phyloP scores from a whole-genome alignment of 345 rosid species.

The Barbarea vulgaris region DNA sequence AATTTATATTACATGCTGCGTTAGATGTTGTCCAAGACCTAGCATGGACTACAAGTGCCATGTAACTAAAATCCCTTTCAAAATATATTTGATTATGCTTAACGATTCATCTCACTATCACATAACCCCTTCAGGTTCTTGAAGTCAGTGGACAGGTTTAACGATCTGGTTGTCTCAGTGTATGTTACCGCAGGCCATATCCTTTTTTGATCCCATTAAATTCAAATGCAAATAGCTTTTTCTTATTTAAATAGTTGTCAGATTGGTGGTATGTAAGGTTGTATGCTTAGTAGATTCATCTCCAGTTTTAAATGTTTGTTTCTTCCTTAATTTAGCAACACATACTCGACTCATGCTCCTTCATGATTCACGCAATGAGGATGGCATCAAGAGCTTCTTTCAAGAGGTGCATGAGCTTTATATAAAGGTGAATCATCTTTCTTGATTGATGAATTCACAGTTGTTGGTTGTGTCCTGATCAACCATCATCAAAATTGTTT shows the following conservation, averaged over 20 bases:
- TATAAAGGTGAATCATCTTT: slow-evolving; percentile 22
- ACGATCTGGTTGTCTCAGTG: slow-evolving; percentile 90
- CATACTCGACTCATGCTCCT: slow-evolving; percentile 96
- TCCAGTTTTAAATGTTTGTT: not conserved
- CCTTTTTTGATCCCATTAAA: too few species aligned
- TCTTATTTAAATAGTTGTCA: not conserved
- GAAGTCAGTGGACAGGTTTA: slow-evolving; percentile 90
- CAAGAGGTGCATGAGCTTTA: slow-evolving; percentile 49
- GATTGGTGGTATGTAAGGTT: not conserved
- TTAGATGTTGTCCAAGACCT: slow-evolving; percentile 94
- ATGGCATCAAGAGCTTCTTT: slow-evolving; percentile 91
- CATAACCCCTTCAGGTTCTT: slow-evolving; percentile 62
- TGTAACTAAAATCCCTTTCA: slow-evolving; percentile 32
- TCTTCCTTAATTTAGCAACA: slow-evolving; percentile 55
- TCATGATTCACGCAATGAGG: slow-evolving; percentile 93
- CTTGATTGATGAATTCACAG: not conserved
- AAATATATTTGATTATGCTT: not conserved
- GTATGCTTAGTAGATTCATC: not conserved
- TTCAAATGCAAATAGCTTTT: too few species aligned
- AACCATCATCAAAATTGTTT: not conserved
- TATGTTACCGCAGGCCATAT: slow-evolving; percentile 98
- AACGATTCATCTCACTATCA: not conserved
- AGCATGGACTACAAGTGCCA: slow-evolving; percentile 95
- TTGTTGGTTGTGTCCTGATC: not conserved
- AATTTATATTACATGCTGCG: slow-evolving; percentile 91